phyloP scores from a whole-genome alignment of 805 yeast genomes.

The Ogataea glucozyma region DNA sequence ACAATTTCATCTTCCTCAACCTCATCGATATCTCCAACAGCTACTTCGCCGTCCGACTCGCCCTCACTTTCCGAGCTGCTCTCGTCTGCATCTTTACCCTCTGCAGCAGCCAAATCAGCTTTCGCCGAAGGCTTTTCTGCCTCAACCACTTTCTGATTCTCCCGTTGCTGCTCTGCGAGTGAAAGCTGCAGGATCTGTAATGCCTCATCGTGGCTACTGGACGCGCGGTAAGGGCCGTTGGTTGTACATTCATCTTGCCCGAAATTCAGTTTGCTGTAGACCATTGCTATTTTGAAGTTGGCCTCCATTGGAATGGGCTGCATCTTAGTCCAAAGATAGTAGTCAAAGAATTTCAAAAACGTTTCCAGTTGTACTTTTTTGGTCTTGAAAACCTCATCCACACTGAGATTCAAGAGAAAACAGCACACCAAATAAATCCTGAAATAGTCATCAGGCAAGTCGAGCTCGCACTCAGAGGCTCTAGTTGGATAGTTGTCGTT shows the following conservation, averaged over 20 bases:
- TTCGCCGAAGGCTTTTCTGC: not conserved
- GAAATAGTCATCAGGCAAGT: slow-evolving; percentile 68
- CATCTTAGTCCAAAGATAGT: slow-evolving; percentile 61
- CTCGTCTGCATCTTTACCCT: slow-evolving; percentile 27
- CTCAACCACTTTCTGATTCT: not conserved
- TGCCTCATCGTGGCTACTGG: slow-evolving; percentile 44
- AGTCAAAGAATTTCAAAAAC: slow-evolving; percentile 66
- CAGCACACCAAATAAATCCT: slow-evolving; percentile 58
- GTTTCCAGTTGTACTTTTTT: slow-evolving; percentile 30
- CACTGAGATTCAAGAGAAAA: slow-evolving; percentile 38
- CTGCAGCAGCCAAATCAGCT: slow-evolving; percentile 8
- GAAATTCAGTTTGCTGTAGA: slow-evolving; percentile 36
- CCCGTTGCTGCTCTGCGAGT: slow-evolving; percentile 14
- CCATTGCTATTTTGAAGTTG: slow-evolving; percentile 48
- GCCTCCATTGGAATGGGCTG: slow-evolving; percentile 65
- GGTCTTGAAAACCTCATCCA: slow-evolving; percentile 3
- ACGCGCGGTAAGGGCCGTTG: slow-evolving; percentile 1
- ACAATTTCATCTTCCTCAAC: slow-evolving; percentile 18
- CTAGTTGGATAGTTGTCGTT: slow-evolving; percentile 56
- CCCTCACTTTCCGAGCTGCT: slow-evolving; percentile 27
- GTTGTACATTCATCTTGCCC: slow-evolving; percentile 16
- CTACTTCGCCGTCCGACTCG: slow-evolving; percentile 22
- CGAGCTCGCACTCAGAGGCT: slow-evolving; percentile 44
- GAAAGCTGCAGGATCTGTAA: slow-evolving; percentile 40
- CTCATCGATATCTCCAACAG: slow-evolving; percentile 13